Base-by-base conservation (phyloP, 1,284 basidiomycete species). In the Butyriboletus appendiculatus region DNA sequence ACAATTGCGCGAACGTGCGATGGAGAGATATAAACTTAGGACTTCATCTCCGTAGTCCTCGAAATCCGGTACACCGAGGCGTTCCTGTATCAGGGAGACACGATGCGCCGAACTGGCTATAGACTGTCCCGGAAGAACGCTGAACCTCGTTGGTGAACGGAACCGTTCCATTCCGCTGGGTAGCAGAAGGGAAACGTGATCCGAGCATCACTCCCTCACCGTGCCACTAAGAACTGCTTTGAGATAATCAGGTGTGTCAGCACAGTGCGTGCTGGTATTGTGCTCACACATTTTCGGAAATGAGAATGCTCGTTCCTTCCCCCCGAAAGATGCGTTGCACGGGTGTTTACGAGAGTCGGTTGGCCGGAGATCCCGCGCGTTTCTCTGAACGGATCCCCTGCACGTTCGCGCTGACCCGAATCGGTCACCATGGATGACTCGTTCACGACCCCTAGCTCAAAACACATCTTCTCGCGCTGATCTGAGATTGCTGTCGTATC, bases 61-160 rank as follows among this genome's bases (percentile, higher is more conserved):
- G 67, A 62, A 50, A 50, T 57, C 67, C 64, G 67, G 39, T 50
- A 45, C 46, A 56, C 64, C 67, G 67, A 66, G 67, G 64, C 48
- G 64, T 66, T 69, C 64, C 65, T 66, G 56, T 52, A 32, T 35
- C 53, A 53, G 55, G 40, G 7, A 12, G 8, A n/a, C 28, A 44
- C 18, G 45, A 33, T 50, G 35, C 48, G 62, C 54, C 53, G 64
- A 69, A 68, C 59, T 51, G 62, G 67, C 59, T 62, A 68, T 56
- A 44, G 44, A 28, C 10, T 68, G 45, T 60, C 64, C 59, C 18
- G 39, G 51, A 67, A 41, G 44, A 58, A 45, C 37, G 42, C 33
- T 44, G 33, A 50, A 30, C 48, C 38, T 53, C 34, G 43, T 46
- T 52, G 42, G 34, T 39, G 35, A 45, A 53, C 53, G 51, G 45